phyloP scores from a whole-genome alignment of 2,329 filamentous ascomycete genomes.

The Aureobasidium namibiae region DNA sequence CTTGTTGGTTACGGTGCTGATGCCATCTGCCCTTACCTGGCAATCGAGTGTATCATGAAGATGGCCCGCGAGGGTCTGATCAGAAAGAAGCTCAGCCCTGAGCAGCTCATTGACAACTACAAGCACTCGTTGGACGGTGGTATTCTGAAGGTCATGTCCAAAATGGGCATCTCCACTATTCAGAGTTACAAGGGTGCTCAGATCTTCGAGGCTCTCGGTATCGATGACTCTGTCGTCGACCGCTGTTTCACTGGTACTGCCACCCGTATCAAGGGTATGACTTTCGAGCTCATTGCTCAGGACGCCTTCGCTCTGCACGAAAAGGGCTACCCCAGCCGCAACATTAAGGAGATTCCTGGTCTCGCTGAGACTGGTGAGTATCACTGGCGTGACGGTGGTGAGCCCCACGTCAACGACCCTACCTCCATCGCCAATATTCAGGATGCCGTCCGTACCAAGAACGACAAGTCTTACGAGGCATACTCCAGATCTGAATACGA shows the following conservation, averaged over 20 bases:
- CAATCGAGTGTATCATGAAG: conserved; percentile 95
- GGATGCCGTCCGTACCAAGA: conserved; percentile 92
- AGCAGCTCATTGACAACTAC: conserved; percentile 87
- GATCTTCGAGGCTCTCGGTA: conserved; percentile 92
- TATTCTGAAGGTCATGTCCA: conserved; percentile 98
- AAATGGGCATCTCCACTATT: conserved; percentile 97
- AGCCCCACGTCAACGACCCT: conserved; percentile 91
- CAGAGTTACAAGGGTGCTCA: conserved; percentile 97
- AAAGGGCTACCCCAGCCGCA: conserved; percentile 76
- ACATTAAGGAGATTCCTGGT: conserved; percentile 67
- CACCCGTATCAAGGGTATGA: conserved; percentile 87
- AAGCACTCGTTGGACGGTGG: conserved; percentile 94
- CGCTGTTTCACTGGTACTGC: conserved; percentile 92
- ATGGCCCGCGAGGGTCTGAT: conserved; percentile 89
- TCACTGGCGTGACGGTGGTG: conserved; percentile 95
- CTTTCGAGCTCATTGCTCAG: conserved; percentile 86
- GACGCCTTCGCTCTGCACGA: conserved; percentile 94
- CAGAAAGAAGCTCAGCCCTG: conserved; percentile 75
- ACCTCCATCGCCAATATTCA: conserved; percentile 94
- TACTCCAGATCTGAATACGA: conserved; percentile 91
- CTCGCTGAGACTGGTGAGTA: conserved; percentile 92
- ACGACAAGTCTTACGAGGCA: conserved; percentile 96
- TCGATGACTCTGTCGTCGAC: conserved; percentile 86
- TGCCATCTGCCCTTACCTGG: conserved; percentile 87
- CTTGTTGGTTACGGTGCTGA: conserved; percentile 91